Evolutionary conservation across 2,329 filamentous ascomycete genomes (phyloP).

Genomic region (Beauveria sp.): DNA sequence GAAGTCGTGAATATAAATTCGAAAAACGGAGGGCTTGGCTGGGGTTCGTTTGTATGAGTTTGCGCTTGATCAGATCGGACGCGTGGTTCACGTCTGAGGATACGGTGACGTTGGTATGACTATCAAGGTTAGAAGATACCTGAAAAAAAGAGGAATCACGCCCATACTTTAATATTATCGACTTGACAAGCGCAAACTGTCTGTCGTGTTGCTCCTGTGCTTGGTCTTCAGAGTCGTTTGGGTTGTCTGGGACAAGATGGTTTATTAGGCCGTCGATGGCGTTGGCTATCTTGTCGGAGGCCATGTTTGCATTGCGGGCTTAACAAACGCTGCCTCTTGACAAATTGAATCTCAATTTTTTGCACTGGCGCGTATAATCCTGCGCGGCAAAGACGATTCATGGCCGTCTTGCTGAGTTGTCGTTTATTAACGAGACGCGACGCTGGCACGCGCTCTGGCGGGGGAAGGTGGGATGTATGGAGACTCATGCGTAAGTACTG

Average conservation of each 20-base stretch:
- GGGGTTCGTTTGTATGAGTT: conserved; percentile 69
- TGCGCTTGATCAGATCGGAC: conserved; percentile 84
- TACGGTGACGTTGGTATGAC: conserved; percentile 46
- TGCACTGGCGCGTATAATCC: not conserved
- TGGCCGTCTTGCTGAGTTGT: conserved; percentile 14
- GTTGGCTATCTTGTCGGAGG: conserved; percentile 63
- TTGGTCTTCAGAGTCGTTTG: conserved; percentile 58
- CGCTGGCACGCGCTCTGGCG: conserved; percentile 13
- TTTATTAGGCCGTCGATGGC: conserved; percentile 73
- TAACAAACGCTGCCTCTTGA: not conserved
- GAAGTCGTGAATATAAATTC: conserved; percentile 80
- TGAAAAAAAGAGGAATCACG: not conserved
- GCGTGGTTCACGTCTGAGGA: conserved; percentile 80
- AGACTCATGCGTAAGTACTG: not conserved
- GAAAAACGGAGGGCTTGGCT: conserved; percentile 78
- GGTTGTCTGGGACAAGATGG: conserved; percentile 60
- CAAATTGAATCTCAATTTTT: not conserved
- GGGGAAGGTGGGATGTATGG: conserved; percentile 14
- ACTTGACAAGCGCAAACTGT: conserved; percentile 43
- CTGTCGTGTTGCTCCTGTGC: conserved; percentile 63
- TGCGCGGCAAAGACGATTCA: not conserved
- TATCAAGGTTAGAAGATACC: not conserved
- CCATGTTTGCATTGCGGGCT: conserved; percentile 45
- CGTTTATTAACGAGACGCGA: conserved; percentile 20
- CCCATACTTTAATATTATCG: conserved; percentile 43